Base-by-base conservation (phyloP, 176 grass and related monocot genomes). In the Phragmites australis region DNA sequence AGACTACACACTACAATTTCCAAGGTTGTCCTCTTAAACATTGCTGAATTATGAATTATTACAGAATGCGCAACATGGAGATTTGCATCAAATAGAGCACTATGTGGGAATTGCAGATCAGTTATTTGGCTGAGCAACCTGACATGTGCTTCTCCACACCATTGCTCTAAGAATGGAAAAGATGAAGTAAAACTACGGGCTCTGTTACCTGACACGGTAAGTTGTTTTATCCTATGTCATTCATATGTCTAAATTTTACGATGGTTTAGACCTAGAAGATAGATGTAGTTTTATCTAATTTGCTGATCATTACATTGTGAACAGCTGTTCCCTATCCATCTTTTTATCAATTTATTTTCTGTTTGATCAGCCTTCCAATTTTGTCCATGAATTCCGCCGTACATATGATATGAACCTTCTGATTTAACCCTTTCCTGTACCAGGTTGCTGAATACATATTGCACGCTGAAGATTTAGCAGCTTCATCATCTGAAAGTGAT, bases 61-160 rank as follows among this genome's bases (percentile, higher is more conserved):
- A 68, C 82, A 93, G 94, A 51, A 27, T 50, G 47, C 1, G 75
- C 41, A 50, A 77, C 80, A 22, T 83, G 86, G 80, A 92, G 53
- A 61, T 76, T 75, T 6, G 14, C 63, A 54, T 88, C 92, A 83
- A 90, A 88, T 85, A 92, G 95, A 56, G 90, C 85, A 54, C 17
- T 89, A 30, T 97, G 95, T 53, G 31, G 30, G 39, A 66, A 78
- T 34, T 94, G 95, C 53, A 46, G 78, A 64, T 93, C 88, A 59
- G 75, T 84, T 53, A 68, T 97, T 87, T 97, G 95, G 95, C 83
- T 94, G 56, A 89, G 92, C 81, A 60, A 77, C 50, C 85, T 97
- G 67, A 85, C 92, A 44, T 84, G 85, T 65, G 65, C 49, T 76
- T 51, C 76, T 14, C 68, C 85, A 74, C 92, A 92, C 56, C 44